Conservation (phyloP, 169 alveolate genomes). For the Eimeria necatrix region DNA sequence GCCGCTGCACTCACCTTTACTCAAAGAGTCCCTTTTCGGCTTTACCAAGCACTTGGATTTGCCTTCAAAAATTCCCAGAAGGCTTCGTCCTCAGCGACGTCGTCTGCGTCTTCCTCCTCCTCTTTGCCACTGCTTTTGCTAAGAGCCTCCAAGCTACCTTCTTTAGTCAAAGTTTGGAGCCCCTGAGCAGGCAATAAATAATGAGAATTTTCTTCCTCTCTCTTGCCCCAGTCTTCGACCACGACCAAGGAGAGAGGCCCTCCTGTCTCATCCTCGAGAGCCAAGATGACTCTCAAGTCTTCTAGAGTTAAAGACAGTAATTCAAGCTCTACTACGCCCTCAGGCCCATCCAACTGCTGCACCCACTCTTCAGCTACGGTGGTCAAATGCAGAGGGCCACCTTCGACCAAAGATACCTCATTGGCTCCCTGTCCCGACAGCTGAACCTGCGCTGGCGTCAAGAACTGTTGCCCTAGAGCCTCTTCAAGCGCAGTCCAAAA, state of each 20-base stretch:
- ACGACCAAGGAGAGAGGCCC: conserved; percentile 34
- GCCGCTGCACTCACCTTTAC: not conserved
- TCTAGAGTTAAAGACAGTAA: not conserved
- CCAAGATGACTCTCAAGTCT: conserved; percentile 28
- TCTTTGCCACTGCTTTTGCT: not conserved
- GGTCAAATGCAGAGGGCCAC: not conserved
- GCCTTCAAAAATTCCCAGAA: conserved; percentile 6
- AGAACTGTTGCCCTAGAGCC: not conserved
- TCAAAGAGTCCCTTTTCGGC: not conserved
- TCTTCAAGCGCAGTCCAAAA: not conserved
- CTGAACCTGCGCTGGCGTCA: conserved; percentile 20
- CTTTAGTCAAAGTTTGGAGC: not conserved
- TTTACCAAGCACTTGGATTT: not conserved
- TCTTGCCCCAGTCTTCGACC: conserved; percentile 25
- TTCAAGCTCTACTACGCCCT: not conserved
- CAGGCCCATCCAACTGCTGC: not conserved
- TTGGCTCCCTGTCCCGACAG: not conserved
- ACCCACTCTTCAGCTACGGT: not conserved
- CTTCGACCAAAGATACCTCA: conserved; percentile 4
- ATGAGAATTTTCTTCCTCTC: not conserved
- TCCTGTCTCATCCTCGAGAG: conserved; percentile 47
- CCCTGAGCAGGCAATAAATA: not conserved
- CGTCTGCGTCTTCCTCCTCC: not conserved
- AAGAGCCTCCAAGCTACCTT: not conserved
- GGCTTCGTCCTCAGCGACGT: conserved; percentile 24